Percentiles rank a stretch among this genome's conserved stretches.
These are phyloP conservation scores for Fusarium luffae DNA, from an alignment of 2,329 filamentous ascomycete species.

Conservation along the genomic window DNA sequence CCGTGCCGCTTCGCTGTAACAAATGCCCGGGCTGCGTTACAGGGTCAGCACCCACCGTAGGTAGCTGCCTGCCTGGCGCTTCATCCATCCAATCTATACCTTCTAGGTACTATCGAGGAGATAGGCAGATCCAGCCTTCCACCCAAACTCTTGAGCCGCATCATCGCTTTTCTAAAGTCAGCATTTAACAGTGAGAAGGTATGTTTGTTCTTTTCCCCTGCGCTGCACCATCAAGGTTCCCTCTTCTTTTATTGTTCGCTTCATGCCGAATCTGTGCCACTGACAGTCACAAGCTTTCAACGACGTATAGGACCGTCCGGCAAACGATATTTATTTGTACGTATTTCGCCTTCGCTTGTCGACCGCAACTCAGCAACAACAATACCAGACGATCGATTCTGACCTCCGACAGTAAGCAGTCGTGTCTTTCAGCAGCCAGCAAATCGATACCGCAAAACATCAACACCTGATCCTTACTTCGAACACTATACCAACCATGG, in stretches of 20 bases:
- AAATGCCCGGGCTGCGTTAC: constrained; percentile 1
- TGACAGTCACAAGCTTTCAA: constrained; percentile 20
- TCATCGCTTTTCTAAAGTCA: constrained; percentile 27
- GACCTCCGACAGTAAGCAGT: constrained; percentile 8
- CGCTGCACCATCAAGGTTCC: constrained; percentile 35
- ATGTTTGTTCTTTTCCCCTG: neutral
- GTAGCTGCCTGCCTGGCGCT: constrained; percentile 32
- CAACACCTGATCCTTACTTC: constrained; percentile 3
- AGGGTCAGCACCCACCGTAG: neutral
- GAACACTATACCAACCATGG: constrained; percentile 67
- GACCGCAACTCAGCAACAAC: neutral
- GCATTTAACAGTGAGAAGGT: constrained; percentile 11
- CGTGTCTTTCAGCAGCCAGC: neutral
- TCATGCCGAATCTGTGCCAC: neutral
- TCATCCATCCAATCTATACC: constrained; percentile 12
- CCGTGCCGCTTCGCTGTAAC: constrained; percentile 2
- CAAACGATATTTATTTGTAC: constrained; percentile 23
- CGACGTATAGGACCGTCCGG: neutral
- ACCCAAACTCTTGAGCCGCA: constrained; percentile 27
- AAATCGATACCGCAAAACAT: neutral
- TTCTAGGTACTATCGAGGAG: neutral
- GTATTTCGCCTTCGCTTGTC: constrained; percentile 16
- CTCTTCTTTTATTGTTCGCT: neutral
- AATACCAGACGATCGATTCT: neutral
- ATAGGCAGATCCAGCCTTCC: constrained; percentile 9